Conservation (phyloP, 176 grass and related monocot genomes). For the sorghum (Sorghum bicolor) region DNA sequence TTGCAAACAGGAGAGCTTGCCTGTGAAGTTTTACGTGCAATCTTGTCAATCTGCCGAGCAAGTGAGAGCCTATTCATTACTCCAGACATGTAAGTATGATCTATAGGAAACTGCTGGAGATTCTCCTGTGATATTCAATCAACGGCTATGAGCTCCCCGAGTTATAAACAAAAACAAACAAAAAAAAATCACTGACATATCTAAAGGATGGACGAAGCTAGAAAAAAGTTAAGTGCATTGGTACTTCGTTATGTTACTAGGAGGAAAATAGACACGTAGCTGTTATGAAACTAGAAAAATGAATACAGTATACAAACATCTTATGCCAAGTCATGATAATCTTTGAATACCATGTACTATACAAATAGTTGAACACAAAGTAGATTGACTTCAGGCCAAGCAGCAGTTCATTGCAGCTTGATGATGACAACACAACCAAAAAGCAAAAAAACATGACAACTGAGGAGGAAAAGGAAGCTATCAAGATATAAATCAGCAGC, state of each 20-base stretch:
- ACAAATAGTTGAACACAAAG: not conserved
- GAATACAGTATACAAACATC: not conserved
- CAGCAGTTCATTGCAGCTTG: not conserved
- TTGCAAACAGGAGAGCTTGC: slow-evolving; percentile 26
- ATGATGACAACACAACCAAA: not conserved
- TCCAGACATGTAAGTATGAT: slow-evolving; percentile 75
- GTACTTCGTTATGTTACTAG: not conserved
- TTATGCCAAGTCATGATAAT: not conserved
- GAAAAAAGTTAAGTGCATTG: not conserved
- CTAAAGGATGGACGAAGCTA: not conserved
- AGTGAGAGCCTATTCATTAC: slow-evolving; percentile 68
- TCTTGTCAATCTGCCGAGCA: slow-evolving; percentile 82
- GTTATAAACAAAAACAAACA: slow-evolving; percentile 2
- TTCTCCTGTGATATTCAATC: slow-evolving; percentile 64
- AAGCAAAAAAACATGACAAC: not conserved
- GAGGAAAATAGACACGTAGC: not conserved
- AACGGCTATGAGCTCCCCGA: slow-evolving; percentile 13
- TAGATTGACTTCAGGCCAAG: not conserved
- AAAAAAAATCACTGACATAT: not conserved
- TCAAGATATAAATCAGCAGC: not conserved
- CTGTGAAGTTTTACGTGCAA: slow-evolving; percentile 66
- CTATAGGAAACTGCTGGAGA: slow-evolving; percentile 82
- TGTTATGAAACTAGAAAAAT: not conserved
- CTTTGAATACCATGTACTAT: not conserved
- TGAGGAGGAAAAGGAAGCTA: not conserved